Conservation (phyloP, 2,329 filamentous ascomycete species). For the Fonsecaea erecta region DNA sequence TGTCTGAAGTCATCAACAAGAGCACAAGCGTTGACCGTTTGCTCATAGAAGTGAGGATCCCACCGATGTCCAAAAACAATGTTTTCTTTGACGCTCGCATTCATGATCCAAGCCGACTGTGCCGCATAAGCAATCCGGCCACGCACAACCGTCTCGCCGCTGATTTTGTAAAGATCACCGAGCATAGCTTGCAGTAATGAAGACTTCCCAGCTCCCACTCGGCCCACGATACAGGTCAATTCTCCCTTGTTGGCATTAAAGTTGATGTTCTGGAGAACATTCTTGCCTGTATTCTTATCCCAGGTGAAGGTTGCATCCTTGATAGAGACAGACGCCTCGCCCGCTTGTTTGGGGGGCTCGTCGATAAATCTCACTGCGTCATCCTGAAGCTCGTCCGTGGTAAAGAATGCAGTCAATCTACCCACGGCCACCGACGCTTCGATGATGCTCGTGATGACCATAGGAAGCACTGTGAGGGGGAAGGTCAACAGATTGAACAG, state of each 20-base stretch:
- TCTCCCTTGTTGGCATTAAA: constrained; percentile 91
- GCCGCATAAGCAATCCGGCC: constrained; percentile 89
- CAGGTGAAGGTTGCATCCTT: constrained; percentile 89
- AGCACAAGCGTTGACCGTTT: constrained; percentile 89
- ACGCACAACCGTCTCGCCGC: constrained; percentile 79
- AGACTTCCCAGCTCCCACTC: constrained; percentile 94
- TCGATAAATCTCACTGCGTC: constrained; percentile 73
- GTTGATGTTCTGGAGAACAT: constrained; percentile 79
- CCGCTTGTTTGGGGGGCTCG: constrained; percentile 71
- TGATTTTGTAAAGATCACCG: constrained; percentile 87
- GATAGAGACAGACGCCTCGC: constrained; percentile 85
- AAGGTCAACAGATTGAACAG: constrained; percentile 97
- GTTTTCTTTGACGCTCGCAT: constrained; percentile 95
- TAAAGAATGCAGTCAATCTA: constrained; percentile 82
- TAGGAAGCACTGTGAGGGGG: constrained; percentile 88
- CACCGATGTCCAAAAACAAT: constrained; percentile 95
- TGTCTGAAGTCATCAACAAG: constrained; percentile 87
- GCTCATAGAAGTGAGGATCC: constrained; percentile 92
- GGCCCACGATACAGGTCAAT: constrained; percentile 87
- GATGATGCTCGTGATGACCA: constrained; percentile 96
- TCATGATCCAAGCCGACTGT: constrained; percentile 95
- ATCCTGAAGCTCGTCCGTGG: constrained; percentile 84
- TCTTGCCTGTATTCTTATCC: constrained; percentile 75
- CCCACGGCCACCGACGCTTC: constrained; percentile 92
- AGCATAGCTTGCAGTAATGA: constrained; percentile 87